Base-by-base conservation (phyloP, 192 early-diverging fungal species). In the Radiomyces spectabilis region DNA sequence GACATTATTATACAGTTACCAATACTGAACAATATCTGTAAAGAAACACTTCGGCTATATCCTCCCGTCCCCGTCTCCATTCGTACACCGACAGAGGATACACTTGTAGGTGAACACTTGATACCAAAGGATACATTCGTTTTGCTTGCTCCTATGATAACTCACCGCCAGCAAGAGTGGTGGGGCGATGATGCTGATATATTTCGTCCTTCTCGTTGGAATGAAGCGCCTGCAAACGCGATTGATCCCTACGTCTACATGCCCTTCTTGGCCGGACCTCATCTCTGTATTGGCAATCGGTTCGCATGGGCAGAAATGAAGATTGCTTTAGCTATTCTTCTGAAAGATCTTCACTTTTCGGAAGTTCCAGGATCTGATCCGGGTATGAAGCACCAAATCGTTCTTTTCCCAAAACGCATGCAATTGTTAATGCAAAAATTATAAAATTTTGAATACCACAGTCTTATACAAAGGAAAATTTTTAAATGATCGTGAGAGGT, bases 291-390 rank as follows among this genome's bases (percentile, higher is more conserved):
- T 27, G 80, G 75, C 8, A 68, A 72, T 41, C 69, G 66, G 52
- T 74, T 83, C 53, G 80, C 78, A 33, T 51, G 74, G 53, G 65
- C 72, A 18, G 80, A 83, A 61, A 62, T 74, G 37, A 83, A 83
- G 65, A 59, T 80, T 35, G 43, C 79, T 3, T 25, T 83, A 16
- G 74, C 71, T 19, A 52, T 75, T 8, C 35, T 80, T 24, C 42
- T 79, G 26, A 49, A 55, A 24, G 54, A 68, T 29, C 50, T 77
- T 9, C 61, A 76, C 41, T 75, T 63, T 30, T 30, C 42, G 12
- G 66, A 71, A 10, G 65, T 53, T 9, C 73, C 73, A 8, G 76
- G 63, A 0, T 78, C 71, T 41, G 56, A 41, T 6, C 54, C 73
- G 35, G 61, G 41, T 30, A 78, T 73, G 67, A 30, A 41, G 16